Percentiles rank a stretch among this genome's conserved stretches.
Evolutionary conservation across 1,284 basidiomycete genomes (phyloP).

Genomic region (Chalciporus sp.): DNA sequence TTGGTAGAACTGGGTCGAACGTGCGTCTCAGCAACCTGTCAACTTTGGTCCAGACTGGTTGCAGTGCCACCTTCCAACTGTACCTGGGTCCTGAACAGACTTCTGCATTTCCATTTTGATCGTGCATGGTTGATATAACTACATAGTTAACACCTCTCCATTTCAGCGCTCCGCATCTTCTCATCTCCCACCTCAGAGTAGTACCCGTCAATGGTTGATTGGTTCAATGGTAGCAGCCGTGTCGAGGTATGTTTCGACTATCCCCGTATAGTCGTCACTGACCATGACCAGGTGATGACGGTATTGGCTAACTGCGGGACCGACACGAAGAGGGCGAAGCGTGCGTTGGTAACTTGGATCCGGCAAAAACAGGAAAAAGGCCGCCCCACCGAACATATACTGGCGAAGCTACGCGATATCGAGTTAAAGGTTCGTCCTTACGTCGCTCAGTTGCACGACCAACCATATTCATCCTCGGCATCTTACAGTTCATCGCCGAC

Average conservation of each 20-base stretch:
- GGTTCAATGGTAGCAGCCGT: conserved; percentile 34
- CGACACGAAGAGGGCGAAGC: conserved; percentile 30
- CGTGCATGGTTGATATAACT: conserved; percentile 17
- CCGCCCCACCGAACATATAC: conserved; percentile 34
- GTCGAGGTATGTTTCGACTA: conserved; percentile 23
- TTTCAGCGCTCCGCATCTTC: conserved; percentile 1
- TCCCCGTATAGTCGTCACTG: neutral
- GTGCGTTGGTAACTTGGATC: conserved; percentile 35
- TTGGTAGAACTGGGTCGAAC: no score
- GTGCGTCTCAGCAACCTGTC: no score
- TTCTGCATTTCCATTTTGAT: conserved; percentile 13
- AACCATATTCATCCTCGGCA: conserved; percentile 7
- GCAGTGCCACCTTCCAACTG: no score
- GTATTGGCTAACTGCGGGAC: conserved; percentile 35
- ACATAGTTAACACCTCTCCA: neutral
- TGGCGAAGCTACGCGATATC: conserved; percentile 31
- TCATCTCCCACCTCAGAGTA: neutral
- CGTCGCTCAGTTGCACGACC: neutral
- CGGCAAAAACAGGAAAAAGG: conserved; percentile 30
- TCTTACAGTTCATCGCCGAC: conserved; percentile 33
- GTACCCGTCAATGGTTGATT: conserved; percentile 26
- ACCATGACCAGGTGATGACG: conserved; percentile 28
- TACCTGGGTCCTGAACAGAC: neutral
- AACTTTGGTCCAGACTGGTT: no score
- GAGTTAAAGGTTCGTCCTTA: conserved; percentile 31